Base-by-base conservation (phyloP, 73 alveolate species). In the Paramecium pentaurelia region DNA sequence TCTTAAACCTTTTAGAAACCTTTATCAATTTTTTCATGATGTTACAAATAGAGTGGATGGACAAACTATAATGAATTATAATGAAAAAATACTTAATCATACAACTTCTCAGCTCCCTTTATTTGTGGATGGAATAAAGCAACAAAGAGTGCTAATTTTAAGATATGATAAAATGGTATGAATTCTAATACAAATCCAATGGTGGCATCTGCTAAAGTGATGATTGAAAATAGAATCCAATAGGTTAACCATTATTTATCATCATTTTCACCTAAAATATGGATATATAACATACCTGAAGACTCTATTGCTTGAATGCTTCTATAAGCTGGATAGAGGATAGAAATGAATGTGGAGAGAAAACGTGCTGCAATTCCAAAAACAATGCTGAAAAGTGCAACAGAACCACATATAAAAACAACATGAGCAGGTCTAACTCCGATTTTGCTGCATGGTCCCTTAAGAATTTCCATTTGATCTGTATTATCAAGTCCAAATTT, bases 161-260 rank as follows among this genome's bases (percentile, higher is more conserved):
- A 38, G 87, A 97, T 91, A 86, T 93, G 97, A 95, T 97, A 98
- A 95, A 95, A 94, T 42, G 99, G 99, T 89, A 98, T 96, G 85
- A 83, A 92, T 38, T 86, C 73, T 32, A 97, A 94, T 77, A 95
- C 92, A 90, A 93, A 97, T 6, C 96, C 97, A 40, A 96, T 77
- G 92, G 88, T 97, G 7, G 95, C 51, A 92, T 98, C 99, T 44
- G 96, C 45, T 25, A 96, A 68, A 34, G 95, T 75, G 94, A 98
- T 92, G 75, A 95, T 28, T 8, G 97, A 97, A 93, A 91, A 98
- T 42, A 98, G 96, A 14, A 93, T 80, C 99, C 99, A 98, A 84
- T 98, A 98, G 92, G 99, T 97, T 36, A 98, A 93, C 99, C 98
- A 98, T 93, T 96, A 94, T 92, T 98, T 98, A 92, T 95, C 99